Evolutionary conservation across 176 grass and related monocot species (phyloP), one percentile per base, ranked within the genome.

Genomic region (Areca catechu): DNA sequence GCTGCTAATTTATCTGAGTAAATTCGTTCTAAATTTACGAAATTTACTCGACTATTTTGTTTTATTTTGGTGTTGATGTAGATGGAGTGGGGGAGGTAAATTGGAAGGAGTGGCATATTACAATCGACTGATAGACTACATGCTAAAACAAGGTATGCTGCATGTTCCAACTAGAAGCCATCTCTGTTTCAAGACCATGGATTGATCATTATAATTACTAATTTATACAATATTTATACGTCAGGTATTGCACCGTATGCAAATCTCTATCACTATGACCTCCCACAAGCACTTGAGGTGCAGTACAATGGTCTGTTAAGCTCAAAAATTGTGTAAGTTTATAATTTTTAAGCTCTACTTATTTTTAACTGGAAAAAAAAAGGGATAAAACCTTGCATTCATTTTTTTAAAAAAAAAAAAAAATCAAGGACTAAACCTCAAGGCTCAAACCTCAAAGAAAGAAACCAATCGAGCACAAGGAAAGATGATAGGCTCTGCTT

Each of bases 191-290:
- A 19, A 4, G 19, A 16, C 16, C 25, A 15, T 48, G 2, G 30
- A 21, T 15, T 0, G 21, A 18, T 47, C n/a, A 16, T 20, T 20
- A 50, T 21, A 30, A 30, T 6, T 61, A 43, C 34, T 10, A 43
- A 43, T 37, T 16, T 62, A 17, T 1, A 5, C 2, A 50, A 5
- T 10, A 63, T 57, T 51, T 63, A 51, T 66, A 48, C 23, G 61
- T 16, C 24, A 96, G 91, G 83, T 27, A 82, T 96, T 19, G 63
- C 77, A 12, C 91, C 86, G 0, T 96, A 96, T 58, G 86, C 80
- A 61, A 96, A 96, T 76, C 80, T 96, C 24, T 96, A 96, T 28
- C 91, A 96, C 77, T 96, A 96, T 58, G 91, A 96, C 48, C 86
- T 96, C 58, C 91, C 91, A 4, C 27, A 78, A 72, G 83, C 91